Evolutionary conservation across 805 yeast species (phyloP), one percentile per base, ranked within the genome.

Genomic region (Starmerella sp.): DNA sequence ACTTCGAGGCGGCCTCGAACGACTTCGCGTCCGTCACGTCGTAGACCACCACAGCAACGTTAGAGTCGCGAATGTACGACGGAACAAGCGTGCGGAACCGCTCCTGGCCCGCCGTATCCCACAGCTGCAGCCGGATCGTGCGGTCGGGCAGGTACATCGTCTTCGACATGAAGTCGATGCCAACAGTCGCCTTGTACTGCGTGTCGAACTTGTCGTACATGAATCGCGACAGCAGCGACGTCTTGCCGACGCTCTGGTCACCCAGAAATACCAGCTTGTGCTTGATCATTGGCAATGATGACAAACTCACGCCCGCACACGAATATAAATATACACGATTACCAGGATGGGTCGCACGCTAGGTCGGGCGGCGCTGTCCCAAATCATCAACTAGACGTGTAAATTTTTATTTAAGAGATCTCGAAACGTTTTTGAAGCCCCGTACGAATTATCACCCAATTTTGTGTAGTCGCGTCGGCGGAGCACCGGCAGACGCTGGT

Each of bases 81-180:
- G 98, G 98, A 55, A 93, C 91, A 67, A 93, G 77, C 15, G 95
- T 85, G 66, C 97, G 77, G 74, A 93, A 93, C 63, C 98, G 74
- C 69, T 93, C 98, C 71, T 90, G 97, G 14, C 97, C 96, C 1
- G 96, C 96, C 4, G 97, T 90, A 68, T 90, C 97, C 97, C 98
- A 93, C 56, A 93, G 73, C 72, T 93, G 98, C 59, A 93, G 76
- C 64, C 98, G 78, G 42, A 93, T 86, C 3, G 98, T 93, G 62
- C 91, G 89, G 69, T 93, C 97, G 62, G 95, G 96, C 50, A 93
- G 74, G 69, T 93, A 93, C 95, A 88, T 87, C 5, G 96, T 89
- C 67, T 86, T 91, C 41, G 95, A 86, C 61, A 93, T 77, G 66
- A 93, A 93, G 68, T 93, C 97, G 59, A 93, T 93, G 30, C 98